Evolutionary conservation across 164 flowering plant species (phyloP).

Genomic region (Magnolia changhungtana): DNA sequence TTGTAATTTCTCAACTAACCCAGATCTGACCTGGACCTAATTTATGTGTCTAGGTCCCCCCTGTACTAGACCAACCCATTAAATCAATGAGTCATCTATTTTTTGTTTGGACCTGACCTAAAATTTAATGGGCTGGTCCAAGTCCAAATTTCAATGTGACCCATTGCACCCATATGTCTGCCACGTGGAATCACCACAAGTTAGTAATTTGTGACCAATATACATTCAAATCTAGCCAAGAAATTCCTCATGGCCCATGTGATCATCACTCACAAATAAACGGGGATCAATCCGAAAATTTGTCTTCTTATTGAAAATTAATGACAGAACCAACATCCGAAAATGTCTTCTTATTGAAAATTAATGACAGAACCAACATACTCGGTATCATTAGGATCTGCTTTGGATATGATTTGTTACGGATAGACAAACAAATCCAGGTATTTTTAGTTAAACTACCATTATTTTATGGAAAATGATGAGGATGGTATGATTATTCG

Average conservation of each 20-base stretch:
- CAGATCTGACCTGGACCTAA: too few species aligned
- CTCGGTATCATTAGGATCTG: conserved; percentile 33
- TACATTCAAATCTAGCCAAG: neutral
- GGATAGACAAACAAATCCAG: conserved; percentile 21
- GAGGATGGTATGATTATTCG: conserved; percentile 9
- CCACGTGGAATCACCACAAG: too few species aligned
- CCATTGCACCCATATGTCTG: too few species aligned
- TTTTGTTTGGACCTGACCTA: too few species aligned
- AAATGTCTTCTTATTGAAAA: conserved; percentile 22
- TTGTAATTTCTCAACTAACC: too few species aligned
- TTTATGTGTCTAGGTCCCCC: too few species aligned
- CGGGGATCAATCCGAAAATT: conserved; percentile 20
- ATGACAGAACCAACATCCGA: conserved; percentile 38
- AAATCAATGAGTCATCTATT: too few species aligned
- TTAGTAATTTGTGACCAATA: conserved; percentile 5
- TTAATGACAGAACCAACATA: conserved; percentile 37
- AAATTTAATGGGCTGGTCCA: too few species aligned
- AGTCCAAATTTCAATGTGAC: too few species aligned
- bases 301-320: conserved; percentile 19
- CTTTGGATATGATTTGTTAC: conserved; percentile 39
- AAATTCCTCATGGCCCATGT: conserved; percentile 9
- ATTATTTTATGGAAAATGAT: conserved; percentile 11
- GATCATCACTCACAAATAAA: neutral
- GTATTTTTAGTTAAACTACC: conserved; percentile 4
- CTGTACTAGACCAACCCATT: too few species aligned